phyloP scores from a whole-genome alignment of 2,329 filamentous ascomycete species.

The Emmonsiellopsis sp. region DNA sequence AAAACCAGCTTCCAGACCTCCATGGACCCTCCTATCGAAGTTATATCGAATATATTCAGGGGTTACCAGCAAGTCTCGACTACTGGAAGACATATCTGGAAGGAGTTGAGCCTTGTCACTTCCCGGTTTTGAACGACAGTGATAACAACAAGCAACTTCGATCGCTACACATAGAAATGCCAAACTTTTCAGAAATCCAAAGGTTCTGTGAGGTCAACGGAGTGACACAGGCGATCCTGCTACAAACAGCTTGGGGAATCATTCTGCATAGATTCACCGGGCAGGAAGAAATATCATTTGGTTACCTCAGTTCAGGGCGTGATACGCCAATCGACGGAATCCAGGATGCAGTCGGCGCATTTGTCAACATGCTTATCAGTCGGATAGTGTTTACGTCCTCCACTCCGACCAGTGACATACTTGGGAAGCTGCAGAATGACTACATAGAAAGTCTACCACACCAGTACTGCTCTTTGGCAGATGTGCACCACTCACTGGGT shows the following conservation, averaged over 20 bases:
- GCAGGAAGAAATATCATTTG: conserved; percentile 38
- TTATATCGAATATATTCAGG: conserved; percentile 24
- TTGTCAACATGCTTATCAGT: conserved; percentile 16
- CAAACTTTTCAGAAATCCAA: conserved; percentile 5
- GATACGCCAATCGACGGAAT: conserved; percentile 27
- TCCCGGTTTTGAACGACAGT: conserved; percentile 3
- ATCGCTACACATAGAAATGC: neutral
- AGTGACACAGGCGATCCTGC: conserved; percentile 15
- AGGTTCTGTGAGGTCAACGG: conserved; percentile 15
- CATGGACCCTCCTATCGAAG: conserved; percentile 26
- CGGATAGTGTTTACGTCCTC: conserved; percentile 4
- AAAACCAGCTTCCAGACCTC: conserved; percentile 19
- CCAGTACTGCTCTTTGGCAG: neutral
- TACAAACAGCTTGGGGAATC: conserved; percentile 37
- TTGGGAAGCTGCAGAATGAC: neutral
- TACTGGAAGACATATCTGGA: conserved; percentile 28
- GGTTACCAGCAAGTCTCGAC: conserved; percentile 17
- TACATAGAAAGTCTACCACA: neutral
- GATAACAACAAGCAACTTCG: neutral
- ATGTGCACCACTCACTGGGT: neutral
- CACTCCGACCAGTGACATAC: neutral
- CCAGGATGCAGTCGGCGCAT: conserved; percentile 26
- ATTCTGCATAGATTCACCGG: conserved; percentile 35
- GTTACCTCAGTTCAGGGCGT: conserved; percentile 29
- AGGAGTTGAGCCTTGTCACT: conserved; percentile 17